These are phyloP conservation scores for Keithomyces neogunnii DNA, from an alignment of 2,329 filamentous ascomycete genomes.

Conservation along the genomic window DNA sequence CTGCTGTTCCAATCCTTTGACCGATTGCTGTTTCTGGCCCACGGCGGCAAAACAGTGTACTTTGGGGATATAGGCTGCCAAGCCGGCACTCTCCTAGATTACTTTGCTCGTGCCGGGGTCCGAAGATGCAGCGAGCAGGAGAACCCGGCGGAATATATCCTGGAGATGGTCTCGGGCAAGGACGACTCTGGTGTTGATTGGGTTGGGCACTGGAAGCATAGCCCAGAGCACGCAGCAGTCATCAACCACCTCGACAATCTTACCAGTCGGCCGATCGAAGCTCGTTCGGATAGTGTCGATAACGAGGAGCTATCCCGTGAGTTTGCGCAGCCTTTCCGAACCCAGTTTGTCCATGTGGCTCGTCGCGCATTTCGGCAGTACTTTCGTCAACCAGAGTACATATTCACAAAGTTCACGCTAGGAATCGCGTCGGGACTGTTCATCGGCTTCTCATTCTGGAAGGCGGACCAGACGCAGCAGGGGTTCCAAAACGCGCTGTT, in stretches of 20 bases:
- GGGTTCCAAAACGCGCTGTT: constrained; percentile 67
- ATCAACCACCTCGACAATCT: constrained; percentile 56
- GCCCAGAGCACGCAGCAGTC: constrained; percentile 41
- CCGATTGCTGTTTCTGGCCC: constrained; percentile 53
- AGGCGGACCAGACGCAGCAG: constrained; percentile 49
- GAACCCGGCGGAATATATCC: constrained; percentile 72
- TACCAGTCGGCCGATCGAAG: constrained; percentile 10
- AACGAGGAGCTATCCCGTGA: constrained; percentile 63
- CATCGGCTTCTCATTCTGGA: constrained; percentile 61
- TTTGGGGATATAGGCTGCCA: constrained; percentile 58
- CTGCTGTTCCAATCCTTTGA: constrained; percentile 50
- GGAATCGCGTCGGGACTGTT: constrained; percentile 57
- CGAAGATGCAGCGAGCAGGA: constrained; percentile 49
- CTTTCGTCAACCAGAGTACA: constrained; percentile 72
- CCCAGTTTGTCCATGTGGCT: constrained; percentile 58
- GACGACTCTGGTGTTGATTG: constrained; percentile 45
- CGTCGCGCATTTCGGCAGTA: constrained; percentile 71
- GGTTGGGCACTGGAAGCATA: constrained; percentile 56
- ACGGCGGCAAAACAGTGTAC: constrained; percentile 59
- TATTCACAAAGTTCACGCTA: constrained; percentile 65
- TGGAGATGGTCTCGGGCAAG: constrained; percentile 41
- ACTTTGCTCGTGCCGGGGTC: constrained; percentile 59
- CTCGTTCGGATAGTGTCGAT: constrained; percentile 25
- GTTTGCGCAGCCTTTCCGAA: constrained; percentile 66
- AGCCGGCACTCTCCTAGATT: constrained; percentile 46